These are phyloP conservation scores for Sphaerulina musiva DNA, from an alignment of 2,329 filamentous ascomycete species.

Conservation along the genomic window DNA sequence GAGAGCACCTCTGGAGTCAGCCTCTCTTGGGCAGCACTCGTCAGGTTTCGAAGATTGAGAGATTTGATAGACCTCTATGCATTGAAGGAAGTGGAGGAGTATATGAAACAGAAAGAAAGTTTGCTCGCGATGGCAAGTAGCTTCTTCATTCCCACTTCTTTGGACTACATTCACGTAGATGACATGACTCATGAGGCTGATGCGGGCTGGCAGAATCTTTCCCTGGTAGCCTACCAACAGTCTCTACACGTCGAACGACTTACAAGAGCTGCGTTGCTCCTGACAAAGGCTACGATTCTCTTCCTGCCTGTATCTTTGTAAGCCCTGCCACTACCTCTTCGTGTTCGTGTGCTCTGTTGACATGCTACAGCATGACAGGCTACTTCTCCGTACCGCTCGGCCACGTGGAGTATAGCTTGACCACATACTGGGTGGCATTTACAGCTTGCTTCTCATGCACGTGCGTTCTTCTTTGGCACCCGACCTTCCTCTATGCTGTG, in stretches of 20 bases:
- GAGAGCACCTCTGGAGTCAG: conserved; percentile 41
- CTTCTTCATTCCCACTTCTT: background rate
- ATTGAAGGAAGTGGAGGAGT: conserved; percentile 56
- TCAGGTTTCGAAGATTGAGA: conserved; percentile 54
- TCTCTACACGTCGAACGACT: conserved; percentile 65
- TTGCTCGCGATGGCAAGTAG: conserved; percentile 59
- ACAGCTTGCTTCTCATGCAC: conserved; percentile 56
- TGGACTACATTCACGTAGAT: background rate
- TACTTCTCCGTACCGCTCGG: conserved; percentile 65
- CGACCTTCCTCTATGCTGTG: conserved; percentile 10
- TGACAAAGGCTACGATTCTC: conserved; percentile 68
- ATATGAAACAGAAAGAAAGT: conserved; percentile 62
- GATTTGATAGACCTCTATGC: conserved; percentile 57
- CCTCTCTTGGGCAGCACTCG: conserved; percentile 46
- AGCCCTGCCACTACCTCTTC: background rate
- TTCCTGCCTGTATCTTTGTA: conserved; percentile 59
- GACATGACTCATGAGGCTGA: background rate
- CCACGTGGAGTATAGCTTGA: conserved; percentile 54
- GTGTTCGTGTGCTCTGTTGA: background rate
- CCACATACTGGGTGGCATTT: conserved; percentile 61
- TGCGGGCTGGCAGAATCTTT: conserved; percentile 57
- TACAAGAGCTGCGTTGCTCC: conserved; percentile 63
- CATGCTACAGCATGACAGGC: conserved; percentile 50
- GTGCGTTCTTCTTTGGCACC: conserved; percentile 51
- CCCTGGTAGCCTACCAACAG: conserved; percentile 68